Percentiles rank a stretch among this genome's conserved stretches.
Evolutionary conservation across 2,329 filamentous ascomycete species (phyloP).

Genomic region (Penicillium psychrosexuale): DNA sequence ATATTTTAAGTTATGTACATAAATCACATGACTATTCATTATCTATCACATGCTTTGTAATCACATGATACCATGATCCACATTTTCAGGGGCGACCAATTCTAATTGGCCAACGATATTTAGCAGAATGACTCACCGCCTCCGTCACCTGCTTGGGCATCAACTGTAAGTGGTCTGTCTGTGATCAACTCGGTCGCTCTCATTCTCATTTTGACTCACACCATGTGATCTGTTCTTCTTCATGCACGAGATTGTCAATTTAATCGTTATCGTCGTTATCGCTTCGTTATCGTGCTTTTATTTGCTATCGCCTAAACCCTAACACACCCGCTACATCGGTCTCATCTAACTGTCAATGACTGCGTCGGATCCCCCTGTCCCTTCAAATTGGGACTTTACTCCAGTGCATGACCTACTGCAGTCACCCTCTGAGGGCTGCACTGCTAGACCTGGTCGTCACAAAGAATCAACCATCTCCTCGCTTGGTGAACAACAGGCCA

Average conservation of each 20-base stretch:
- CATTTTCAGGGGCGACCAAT: background rate
- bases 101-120: background rate
- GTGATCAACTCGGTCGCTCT: background rate
- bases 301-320: background rate
- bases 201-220: constrained; percentile 9
- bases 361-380: constrained; percentile 19
- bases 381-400: constrained; percentile 46
- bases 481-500: constrained; percentile 6
- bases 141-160: constrained; percentile 4
- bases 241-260: background rate
- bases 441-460: constrained; percentile 11
- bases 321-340: background rate
- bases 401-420: constrained; percentile 45
- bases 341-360: constrained; percentile 29
- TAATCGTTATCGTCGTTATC: too few relatives aligned
- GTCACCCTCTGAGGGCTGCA: constrained; percentile 27
- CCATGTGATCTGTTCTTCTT: constrained; percentile 6
- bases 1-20: too few relatives aligned
- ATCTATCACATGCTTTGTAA: background rate
- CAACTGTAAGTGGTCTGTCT: background rate
- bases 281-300: background rate
- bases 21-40: background rate
- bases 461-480: constrained; percentile 8
- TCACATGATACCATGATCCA: background rate
- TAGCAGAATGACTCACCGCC: constrained; percentile 6